These are phyloP conservation scores for Kwoniella shivajii DNA, from an alignment of 1,284 basidiomycete species.

Conservation along the genomic window DNA sequence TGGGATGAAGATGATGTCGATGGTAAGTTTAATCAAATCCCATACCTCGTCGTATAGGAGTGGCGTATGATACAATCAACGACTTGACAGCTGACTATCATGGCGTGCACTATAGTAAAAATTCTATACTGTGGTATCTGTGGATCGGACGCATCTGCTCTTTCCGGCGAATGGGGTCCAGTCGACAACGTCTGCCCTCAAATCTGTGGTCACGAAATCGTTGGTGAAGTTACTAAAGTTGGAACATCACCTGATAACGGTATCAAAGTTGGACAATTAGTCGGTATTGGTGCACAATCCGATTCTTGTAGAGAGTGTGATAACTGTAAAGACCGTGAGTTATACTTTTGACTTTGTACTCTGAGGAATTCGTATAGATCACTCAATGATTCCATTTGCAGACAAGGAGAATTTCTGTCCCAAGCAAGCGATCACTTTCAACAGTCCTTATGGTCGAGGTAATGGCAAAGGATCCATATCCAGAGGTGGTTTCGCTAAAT, in stretches of 20 bases:
- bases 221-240: constrained; percentile 32
- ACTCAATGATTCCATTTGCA: too few species aligned
- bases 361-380: too few species aligned
- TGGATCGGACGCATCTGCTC: constrained; percentile 35
- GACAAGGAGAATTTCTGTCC: constrained; percentile 8
- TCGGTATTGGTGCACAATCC: constrained; percentile 58
- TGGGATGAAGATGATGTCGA: constrained; percentile 51
- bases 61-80: too few species aligned
- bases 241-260: constrained; percentile 27
- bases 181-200: constrained; percentile 6
- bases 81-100: background rate
- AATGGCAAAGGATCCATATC: constrained; percentile 34
- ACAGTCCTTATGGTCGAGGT: constrained; percentile 10
- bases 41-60: background rate
- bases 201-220: constrained; percentile 37
- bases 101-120: constrained; percentile 38
- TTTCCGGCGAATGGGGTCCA: constrained; percentile 34
- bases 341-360: too few species aligned
- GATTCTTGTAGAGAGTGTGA: constrained; percentile 53
- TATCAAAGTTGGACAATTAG: constrained; percentile 52
- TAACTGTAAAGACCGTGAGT: constrained; percentile 53
- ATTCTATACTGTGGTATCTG: constrained; percentile 37
- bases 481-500: constrained; percentile 55
- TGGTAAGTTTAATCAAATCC: constrained; percentile 28
- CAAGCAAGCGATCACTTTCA: constrained; percentile 4